Conservation (phyloP, 2,329 filamentous ascomycete species). For the Monilinia fructicola region DNA sequence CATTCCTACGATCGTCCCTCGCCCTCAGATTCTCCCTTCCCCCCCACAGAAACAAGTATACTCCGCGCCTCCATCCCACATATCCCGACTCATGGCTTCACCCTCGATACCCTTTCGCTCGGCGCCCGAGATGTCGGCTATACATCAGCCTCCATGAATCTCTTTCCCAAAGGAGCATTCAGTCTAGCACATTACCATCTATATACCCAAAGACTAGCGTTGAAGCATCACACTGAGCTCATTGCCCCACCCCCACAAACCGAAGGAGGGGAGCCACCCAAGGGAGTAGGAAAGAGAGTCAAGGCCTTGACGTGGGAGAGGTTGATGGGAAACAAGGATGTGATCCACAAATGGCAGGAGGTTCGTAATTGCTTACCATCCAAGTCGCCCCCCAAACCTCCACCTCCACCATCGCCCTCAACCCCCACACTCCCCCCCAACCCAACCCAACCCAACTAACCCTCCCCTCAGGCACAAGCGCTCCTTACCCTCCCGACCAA, state of each 20-base stretch:
- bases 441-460: neutral
- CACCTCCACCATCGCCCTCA: neutral
- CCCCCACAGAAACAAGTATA: slow-evolving; percentile 68
- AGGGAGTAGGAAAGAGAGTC: slow-evolving; percentile 62
- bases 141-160: slow-evolving; percentile 78
- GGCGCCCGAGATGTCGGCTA: slow-evolving; percentile 85
- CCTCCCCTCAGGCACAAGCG: slow-evolving; percentile 62
- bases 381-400: neutral
- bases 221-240: slow-evolving; percentile 43
- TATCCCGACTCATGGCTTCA: slow-evolving; percentile 82
- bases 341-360: slow-evolving; percentile 84
- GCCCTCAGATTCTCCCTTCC: slow-evolving; percentile 63
- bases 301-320: slow-evolving; percentile 73
- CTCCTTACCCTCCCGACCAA: slow-evolving; percentile 85
- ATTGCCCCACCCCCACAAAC: slow-evolving; percentile 44
- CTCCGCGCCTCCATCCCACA: slow-evolving; percentile 78
- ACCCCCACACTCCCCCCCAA: neutral
- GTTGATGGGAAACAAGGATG: slow-evolving; percentile 68
- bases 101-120: slow-evolving; percentile 65
- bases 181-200: slow-evolving; percentile 80
- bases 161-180: slow-evolving; percentile 78
- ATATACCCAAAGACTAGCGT: slow-evolving; percentile 60
- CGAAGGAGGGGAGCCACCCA: slow-evolving; percentile 36
- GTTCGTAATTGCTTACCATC: slow-evolving; percentile 48
- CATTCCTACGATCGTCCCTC: slow-evolving; percentile 71